Conservation (phyloP, 345 rosid genomes). For the Citrus inodora region DNA sequence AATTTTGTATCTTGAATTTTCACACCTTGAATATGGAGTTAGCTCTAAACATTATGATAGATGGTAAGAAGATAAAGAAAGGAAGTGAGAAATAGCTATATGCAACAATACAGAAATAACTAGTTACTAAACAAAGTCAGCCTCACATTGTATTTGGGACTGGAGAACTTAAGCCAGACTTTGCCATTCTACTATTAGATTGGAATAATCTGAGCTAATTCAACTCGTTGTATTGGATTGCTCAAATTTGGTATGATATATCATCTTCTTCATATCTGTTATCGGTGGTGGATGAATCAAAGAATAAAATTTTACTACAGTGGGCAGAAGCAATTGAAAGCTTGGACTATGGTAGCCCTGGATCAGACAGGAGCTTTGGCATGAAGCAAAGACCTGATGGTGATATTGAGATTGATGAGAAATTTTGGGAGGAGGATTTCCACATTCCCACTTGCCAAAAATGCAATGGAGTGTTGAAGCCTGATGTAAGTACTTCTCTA, state of each 20-base stretch:
- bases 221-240: background rate
- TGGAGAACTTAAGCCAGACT: background rate
- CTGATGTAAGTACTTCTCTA: conserved; percentile 55
- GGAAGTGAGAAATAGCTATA: background rate
- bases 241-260: background rate
- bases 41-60: background rate
- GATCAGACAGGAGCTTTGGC: conserved; percentile 91
- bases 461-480: conserved; percentile 79
- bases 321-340: conserved; percentile 94
- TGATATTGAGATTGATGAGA: conserved; percentile 92
- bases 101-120: background rate
- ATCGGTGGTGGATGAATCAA: background rate
- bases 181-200: background rate
- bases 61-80: background rate
- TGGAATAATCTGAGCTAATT: background rate
- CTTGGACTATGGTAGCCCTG: conserved; percentile 65
- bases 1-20: background rate
- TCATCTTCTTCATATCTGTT: background rate
- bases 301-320: conserved; percentile 32
- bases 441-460: conserved; percentile 72
- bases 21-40: background rate
- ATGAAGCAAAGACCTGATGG: conserved; percentile 98
- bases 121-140: background rate
- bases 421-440: conserved; percentile 93
- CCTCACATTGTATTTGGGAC: background rate